phyloP scores from a whole-genome alignment of 495 filamentous ascomycete genomes.

The Tuber indicum region DNA sequence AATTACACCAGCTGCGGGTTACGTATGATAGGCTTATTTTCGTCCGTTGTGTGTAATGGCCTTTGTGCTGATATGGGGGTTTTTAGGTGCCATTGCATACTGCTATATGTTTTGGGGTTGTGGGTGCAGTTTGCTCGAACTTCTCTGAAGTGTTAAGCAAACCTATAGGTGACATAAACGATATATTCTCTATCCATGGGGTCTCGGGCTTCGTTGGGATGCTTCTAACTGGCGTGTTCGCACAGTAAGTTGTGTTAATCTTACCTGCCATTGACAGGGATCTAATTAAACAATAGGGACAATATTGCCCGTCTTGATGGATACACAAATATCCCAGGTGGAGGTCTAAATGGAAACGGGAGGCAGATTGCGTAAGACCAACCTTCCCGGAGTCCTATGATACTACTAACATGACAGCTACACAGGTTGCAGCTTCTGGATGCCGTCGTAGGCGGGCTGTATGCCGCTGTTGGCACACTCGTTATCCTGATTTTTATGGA shows the following conservation, averaged over 20 bases:
- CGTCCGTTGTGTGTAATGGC: background rate
- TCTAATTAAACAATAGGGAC: background rate
- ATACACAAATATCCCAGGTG: background rate
- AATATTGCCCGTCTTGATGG: background rate
- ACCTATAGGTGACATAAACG: background rate
- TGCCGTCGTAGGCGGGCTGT: background rate
- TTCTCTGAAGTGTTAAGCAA: background rate
- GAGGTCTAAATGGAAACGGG: background rate
- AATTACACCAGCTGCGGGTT: background rate
- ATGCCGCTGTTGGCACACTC: background rate
- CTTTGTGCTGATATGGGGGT: background rate
- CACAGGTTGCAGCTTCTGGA: background rate
- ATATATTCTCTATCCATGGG: background rate
- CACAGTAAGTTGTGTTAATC: background rate
- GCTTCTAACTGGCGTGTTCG: background rate
- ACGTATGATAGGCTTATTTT: background rate
- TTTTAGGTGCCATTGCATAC: background rate
- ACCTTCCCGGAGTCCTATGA: background rate
- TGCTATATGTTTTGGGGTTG: background rate
- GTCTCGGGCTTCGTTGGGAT: background rate
- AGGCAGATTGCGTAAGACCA: background rate
- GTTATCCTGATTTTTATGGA: background rate
- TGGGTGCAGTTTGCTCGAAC: background rate
- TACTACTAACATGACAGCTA: background rate
- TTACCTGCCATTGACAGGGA: background rate